phyloP scores from a whole-genome alignment of 1,284 basidiomycete species.

The Leccinum ponderosum region DNA sequence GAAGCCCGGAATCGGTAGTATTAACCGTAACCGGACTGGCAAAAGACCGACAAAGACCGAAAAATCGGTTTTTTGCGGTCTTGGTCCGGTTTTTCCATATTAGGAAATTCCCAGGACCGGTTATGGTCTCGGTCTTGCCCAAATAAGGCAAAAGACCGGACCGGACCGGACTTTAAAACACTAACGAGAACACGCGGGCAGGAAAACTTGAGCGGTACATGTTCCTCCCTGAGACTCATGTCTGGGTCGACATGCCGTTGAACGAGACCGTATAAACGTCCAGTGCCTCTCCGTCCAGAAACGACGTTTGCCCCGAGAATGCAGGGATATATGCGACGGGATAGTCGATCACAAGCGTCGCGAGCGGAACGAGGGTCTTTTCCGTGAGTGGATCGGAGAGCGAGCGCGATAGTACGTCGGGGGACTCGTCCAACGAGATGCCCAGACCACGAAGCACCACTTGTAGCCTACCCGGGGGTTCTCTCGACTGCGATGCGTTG shows the following conservation, averaged over 20 bases:
- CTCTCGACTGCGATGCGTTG: slow-evolving; percentile 12
- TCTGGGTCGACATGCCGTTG: not conserved
- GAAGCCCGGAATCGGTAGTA: too few relatives aligned
- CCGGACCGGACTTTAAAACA: too few relatives aligned
- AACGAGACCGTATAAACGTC: slow-evolving; percentile 48
- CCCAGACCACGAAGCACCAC: slow-evolving; percentile 17
- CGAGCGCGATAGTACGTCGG: slow-evolving; percentile 18
- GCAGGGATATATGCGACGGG: slow-evolving; percentile 53
- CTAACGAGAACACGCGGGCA: slow-evolving; percentile 37
- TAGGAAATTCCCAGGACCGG: too few relatives aligned
- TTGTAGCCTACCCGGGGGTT: slow-evolving; percentile 11
- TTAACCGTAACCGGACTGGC: too few relatives aligned
- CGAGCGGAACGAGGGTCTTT: slow-evolving; percentile 44
- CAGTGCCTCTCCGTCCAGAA: slow-evolving; percentile 44
- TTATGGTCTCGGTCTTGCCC: too few relatives aligned
- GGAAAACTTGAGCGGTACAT: slow-evolving; percentile 43
- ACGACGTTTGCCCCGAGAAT: slow-evolving; percentile 33
- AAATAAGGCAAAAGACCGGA: too few relatives aligned
- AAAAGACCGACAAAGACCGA: too few relatives aligned
- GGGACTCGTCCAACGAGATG: slow-evolving; percentile 24
- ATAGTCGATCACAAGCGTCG: slow-evolving; percentile 57
- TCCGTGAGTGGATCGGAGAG: slow-evolving; percentile 28
- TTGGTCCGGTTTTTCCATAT: too few relatives aligned
- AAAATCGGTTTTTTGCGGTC: too few relatives aligned
- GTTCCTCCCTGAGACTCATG: slow-evolving; percentile 9